phyloP scores from a whole-genome alignment of 805 yeast genomes.

The Myxozyma neglecta region DNA sequence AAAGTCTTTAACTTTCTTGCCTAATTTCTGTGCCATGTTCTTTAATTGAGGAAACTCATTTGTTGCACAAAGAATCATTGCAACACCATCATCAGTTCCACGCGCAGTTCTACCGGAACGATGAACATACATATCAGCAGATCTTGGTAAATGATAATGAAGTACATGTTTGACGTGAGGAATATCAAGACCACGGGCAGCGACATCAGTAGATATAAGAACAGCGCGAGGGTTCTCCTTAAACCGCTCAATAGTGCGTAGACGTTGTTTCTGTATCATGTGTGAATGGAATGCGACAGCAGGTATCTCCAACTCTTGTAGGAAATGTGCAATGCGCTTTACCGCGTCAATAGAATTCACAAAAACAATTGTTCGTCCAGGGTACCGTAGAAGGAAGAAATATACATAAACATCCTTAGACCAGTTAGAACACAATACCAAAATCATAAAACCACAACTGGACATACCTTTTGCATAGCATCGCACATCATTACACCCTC shows the following conservation, averaged over 20 bases:
- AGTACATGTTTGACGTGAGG: slow-evolving; percentile 89
- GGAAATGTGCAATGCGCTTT: slow-evolving; percentile 74
- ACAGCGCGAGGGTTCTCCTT: slow-evolving; percentile 51
- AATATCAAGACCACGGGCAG: slow-evolving; percentile 96
- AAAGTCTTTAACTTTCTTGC: slow-evolving; percentile 52
- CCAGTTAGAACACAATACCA: neutral
- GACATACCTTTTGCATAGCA: slow-evolving; percentile 64
- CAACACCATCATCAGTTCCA: slow-evolving; percentile 86
- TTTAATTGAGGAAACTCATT: slow-evolving; percentile 90
- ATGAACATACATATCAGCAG: slow-evolving; percentile 93
- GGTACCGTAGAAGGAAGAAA: slow-evolving; percentile 80
- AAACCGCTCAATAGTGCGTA: slow-evolving; percentile 81
- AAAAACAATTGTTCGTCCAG: slow-evolving; percentile 86
- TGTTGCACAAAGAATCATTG: slow-evolving; percentile 88
- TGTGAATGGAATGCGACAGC: slow-evolving; percentile 83
- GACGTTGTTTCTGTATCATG: slow-evolving; percentile 91
- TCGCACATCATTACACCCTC: slow-evolving; percentile 93
- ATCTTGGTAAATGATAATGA: slow-evolving; percentile 91
- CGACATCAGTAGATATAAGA: slow-evolving; percentile 92
- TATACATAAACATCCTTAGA: slow-evolving; percentile 71
- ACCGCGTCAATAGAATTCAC: slow-evolving; percentile 96
- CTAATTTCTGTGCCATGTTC: slow-evolving; percentile 62
- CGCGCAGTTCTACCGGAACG: slow-evolving; percentile 99
- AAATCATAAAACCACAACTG: neutral
- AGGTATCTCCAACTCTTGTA: slow-evolving; percentile 64